A percentile compares a stretch with the other conserved stretches of the same genome.
These are phyloP conservation scores for Abrus precatorius DNA, from an alignment of 306 rosid species.

Conservation along the genomic window DNA sequence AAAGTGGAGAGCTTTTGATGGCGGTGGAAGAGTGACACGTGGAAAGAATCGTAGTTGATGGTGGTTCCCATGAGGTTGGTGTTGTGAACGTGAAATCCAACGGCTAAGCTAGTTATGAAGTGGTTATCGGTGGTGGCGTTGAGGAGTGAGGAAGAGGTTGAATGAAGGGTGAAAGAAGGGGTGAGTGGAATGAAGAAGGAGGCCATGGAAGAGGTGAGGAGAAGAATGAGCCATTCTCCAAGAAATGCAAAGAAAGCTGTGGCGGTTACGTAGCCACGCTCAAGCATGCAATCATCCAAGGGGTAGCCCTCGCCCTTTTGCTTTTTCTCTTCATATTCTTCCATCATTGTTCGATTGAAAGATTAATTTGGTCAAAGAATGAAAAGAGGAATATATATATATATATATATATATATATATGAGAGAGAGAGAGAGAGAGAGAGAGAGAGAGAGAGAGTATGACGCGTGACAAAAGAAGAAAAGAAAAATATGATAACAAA, in stretches of 20 bases:
- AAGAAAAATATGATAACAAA: too few relatives aligned
- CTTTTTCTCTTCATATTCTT: too few relatives aligned
- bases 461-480: too few relatives aligned
- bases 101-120: slow-evolving; percentile 28
- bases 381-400: too few relatives aligned
- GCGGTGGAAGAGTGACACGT: slow-evolving; percentile 42
- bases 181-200: slow-evolving; percentile 48
- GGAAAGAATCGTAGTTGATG: slow-evolving; percentile 42
- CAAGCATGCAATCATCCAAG: neutral
- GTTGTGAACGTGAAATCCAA: neutral
- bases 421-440: too few relatives aligned
- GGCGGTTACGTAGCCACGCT: neutral
- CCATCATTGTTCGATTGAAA: neutral
- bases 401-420: too few relatives aligned
- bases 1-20: slow-evolving; percentile 22
- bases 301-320: neutral
- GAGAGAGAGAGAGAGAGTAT: too few relatives aligned
- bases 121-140: neutral
- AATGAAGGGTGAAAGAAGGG: slow-evolving; percentile 47
- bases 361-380: slow-evolving; percentile 14
- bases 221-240: slow-evolving; percentile 39
- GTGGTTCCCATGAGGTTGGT: slow-evolving; percentile 37
- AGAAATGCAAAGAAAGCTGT: slow-evolving; percentile 42
- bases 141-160: slow-evolving; percentile 31
- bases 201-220: slow-evolving; percentile 14